Conservation (phyloP, 78 protist species). For the Emiliania huxleyi region DNA sequence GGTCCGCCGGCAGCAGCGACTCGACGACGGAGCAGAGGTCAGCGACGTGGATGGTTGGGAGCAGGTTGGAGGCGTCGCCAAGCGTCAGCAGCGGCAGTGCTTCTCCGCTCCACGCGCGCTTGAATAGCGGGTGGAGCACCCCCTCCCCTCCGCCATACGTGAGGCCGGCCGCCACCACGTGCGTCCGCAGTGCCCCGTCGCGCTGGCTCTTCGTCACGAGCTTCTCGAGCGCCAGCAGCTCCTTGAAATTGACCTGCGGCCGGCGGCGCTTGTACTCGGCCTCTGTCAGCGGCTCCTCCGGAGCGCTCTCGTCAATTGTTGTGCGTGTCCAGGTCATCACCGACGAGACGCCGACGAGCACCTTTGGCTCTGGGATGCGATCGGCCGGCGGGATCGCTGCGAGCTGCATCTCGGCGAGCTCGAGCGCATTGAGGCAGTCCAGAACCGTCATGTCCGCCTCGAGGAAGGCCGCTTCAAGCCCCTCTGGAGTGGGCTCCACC, state of each 20-base stretch:
- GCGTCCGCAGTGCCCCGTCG: constrained; percentile 6
- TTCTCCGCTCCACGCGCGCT: constrained; percentile 35
- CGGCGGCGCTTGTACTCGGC: constrained; percentile 46
- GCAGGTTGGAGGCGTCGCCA: constrained; percentile 46
- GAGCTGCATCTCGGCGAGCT: background rate
- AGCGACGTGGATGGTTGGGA: constrained; percentile 62
- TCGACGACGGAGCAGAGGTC: constrained; percentile 25
- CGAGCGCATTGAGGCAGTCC: background rate
- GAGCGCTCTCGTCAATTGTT: background rate
- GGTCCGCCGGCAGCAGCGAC: background rate
- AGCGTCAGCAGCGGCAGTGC: constrained; percentile 27
- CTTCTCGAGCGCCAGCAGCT: constrained; percentile 48
- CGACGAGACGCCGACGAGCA: background rate
- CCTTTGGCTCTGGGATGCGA: too few species aligned
- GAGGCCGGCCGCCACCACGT: constrained; percentile 46
- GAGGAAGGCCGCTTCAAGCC: background rate
- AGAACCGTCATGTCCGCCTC: background rate
- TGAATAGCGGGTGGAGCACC: constrained; percentile 51
- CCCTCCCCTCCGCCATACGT: constrained; percentile 64
- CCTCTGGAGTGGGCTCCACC: background rate
- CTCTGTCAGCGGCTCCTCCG: constrained; percentile 36
- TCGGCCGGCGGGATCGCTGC: background rate
- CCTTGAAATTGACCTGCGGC: constrained; percentile 54
- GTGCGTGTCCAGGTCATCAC: background rate
- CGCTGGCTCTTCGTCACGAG: background rate